Evolutionary conservation across 2,329 filamentous ascomycete genomes (phyloP).

Genomic region (Emergomyces africanus): DNA sequence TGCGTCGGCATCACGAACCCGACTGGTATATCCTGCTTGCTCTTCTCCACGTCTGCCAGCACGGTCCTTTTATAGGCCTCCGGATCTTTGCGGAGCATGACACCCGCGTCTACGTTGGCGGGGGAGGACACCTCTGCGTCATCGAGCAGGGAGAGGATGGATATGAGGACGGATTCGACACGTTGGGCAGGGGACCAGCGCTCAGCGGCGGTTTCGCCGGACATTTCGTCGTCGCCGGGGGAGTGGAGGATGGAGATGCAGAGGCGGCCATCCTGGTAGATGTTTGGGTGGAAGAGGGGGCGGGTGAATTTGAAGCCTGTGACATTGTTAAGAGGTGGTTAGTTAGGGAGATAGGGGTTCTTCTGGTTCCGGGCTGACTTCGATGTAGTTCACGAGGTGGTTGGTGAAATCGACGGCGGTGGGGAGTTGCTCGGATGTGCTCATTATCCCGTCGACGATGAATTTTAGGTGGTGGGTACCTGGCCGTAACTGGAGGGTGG

Average conservation of each 20-base stretch:
- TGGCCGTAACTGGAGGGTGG: conserved; percentile 69
- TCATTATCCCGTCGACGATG: conserved; percentile 87
- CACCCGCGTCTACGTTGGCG: conserved; percentile 85
- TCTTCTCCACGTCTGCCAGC: conserved; percentile 54
- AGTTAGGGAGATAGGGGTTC: too few species aligned
- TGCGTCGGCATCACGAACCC: conserved; percentile 74
- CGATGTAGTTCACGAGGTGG: conserved; percentile 96
- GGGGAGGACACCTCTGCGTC: conserved; percentile 88
- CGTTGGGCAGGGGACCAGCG: conserved; percentile 91
- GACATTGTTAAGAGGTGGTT: too few species aligned
- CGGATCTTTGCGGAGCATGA: conserved; percentile 66
- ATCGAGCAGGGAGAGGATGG: conserved; percentile 80
- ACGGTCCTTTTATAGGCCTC: conserved; percentile 58
- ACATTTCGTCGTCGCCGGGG: conserved; percentile 85
- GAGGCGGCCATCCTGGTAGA: conserved; percentile 78
- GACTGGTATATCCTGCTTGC: conserved; percentile 65
- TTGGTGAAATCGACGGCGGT: conserved; percentile 97
- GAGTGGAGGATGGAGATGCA: conserved; percentile 95
- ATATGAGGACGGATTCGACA: conserved; percentile 88
- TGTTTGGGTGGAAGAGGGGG: conserved; percentile 81
- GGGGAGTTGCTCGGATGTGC: conserved; percentile 71
- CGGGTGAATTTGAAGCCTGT: conserved; percentile 67
- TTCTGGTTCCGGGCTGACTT: conserved; percentile 56
- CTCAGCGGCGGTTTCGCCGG: conserved; percentile 78
- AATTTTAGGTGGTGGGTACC: conserved; percentile 97